Conservation (phyloP, 768 basidiomycete species). For the Suillus bovinus region DNA sequence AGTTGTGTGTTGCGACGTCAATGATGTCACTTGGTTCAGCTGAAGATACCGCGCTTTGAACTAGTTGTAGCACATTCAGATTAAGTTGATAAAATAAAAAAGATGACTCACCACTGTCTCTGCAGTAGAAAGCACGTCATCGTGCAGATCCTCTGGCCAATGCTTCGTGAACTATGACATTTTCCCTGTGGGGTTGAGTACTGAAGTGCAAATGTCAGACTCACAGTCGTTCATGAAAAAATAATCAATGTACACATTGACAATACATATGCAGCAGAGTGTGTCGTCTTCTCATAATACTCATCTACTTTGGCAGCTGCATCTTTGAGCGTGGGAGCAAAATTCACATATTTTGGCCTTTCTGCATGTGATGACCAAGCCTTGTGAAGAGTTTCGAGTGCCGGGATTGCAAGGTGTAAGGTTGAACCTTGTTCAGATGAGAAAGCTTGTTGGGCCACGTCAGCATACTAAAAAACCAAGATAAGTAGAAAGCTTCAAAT, state of each 20-base stretch:
- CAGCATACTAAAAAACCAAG: too few relatives aligned
- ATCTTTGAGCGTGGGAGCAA: neutral
- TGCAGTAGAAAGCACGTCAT: slow-evolving; percentile 12
- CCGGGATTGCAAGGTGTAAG: too few relatives aligned
- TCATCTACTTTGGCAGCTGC: neutral
- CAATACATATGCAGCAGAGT: neutral
- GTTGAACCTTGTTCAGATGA: too few relatives aligned
- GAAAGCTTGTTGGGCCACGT: too few relatives aligned
- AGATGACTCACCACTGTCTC: slow-evolving; percentile 19
- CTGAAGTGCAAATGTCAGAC: slow-evolving; percentile 12
- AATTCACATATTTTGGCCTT: neutral
- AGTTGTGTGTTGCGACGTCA: too few relatives aligned
- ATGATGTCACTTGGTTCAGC: too few relatives aligned
- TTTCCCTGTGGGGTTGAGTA: slow-evolving; percentile 28
- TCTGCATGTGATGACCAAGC: neutral
- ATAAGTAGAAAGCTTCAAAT: too few relatives aligned
- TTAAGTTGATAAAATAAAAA: neutral
- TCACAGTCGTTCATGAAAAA: neutral
- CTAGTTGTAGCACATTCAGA: neutral
- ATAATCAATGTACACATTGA: neutral
- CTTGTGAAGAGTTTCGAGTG: neutral
- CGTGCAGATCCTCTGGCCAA: slow-evolving; percentile 25
- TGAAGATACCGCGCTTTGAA: too few relatives aligned
- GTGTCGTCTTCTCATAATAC: neutral
- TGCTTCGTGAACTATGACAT: slow-evolving; percentile 25